Base-by-base conservation (phyloP, 2,329 filamentous ascomycete species). In the Botrytis fabae region DNA sequence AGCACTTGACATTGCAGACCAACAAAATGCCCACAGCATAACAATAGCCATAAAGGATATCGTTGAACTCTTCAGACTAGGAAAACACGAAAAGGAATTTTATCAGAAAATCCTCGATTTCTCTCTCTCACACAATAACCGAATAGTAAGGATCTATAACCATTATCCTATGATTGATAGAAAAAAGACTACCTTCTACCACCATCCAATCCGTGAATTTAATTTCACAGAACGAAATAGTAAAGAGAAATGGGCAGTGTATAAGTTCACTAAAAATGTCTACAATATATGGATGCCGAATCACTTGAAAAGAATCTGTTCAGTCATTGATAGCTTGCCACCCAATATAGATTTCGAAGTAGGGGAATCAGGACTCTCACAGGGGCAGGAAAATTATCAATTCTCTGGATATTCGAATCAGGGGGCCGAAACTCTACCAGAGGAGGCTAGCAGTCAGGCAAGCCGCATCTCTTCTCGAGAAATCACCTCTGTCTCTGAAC, bases 101-200 rank as follows among this genome's bases (percentile, higher is more conserved):
- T 69, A 76, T 44, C 80, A 80, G 22, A 77, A 85, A 74, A 82
- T 85, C 38, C 79, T 85, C 14, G 81, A 79, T 28, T 86, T 85
- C 73, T 86, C 83, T 60, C 35, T 76, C 46, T 77, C 75, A 38
- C 73, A 77, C 22, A 63, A 75, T 57, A 4, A 76, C 22, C 22
- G 42, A 3, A 70, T 69, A 0, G 80, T 81, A 0, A 75, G 79
- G 68, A 81, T 82, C 46, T 82, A 80, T 64, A 77, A 79, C 22
- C 77, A 82, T 65, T 82, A 82, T 70, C 74, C 79, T 75, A 40
- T 81, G 10, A 76, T 76, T 6, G 42, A 74, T 61, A 28, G 59
- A 0, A 59, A 74, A 10, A 78, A 35, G 35, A 35, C 75, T 16
- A 76, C 73, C 1, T 80, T 79, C 69, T 79, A 81, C 73, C 78